Conservation (phyloP, 2,329 filamentous ascomycete species). For the Neopestalotiopsis rosae region DNA sequence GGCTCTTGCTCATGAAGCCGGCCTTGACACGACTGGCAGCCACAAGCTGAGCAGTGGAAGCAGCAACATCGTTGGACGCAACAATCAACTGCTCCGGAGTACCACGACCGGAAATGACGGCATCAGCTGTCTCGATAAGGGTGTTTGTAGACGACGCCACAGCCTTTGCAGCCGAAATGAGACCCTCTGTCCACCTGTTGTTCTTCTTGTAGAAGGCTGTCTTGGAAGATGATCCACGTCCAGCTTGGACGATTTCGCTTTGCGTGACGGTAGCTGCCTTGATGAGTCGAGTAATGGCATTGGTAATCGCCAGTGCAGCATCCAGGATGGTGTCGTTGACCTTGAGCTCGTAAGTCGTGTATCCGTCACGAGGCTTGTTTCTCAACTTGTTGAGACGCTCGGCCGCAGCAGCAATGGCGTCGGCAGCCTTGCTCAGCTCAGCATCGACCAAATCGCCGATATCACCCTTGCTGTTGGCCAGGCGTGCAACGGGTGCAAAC, state of each 20-base stretch:
- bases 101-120: conserved; percentile 89
- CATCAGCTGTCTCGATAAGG: conserved; percentile 96
- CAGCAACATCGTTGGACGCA: conserved; percentile 94
- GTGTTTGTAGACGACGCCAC: conserved; percentile 93
- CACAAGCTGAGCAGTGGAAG: conserved; percentile 94
- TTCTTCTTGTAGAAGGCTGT: conserved; percentile 99
- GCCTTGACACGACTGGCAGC: conserved; percentile 96
- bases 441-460: conserved; percentile 91
- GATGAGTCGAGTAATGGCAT: conserved; percentile 91
- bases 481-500: conserved; percentile 85
- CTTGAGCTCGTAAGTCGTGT: conserved; percentile 93
- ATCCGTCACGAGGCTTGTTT: conserved; percentile 95
- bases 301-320: conserved; percentile 90
- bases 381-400: conserved; percentile 88
- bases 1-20: conserved; percentile 96
- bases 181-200: conserved; percentile 97
- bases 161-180: conserved; percentile 96
- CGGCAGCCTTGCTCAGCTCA: conserved; percentile 90
- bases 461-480: conserved; percentile 80
- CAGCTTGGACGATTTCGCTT: conserved; percentile 94
- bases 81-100: conserved; percentile 97
- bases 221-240: conserved; percentile 82
- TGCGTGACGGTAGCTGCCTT: conserved; percentile 92
- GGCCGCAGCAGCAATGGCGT: conserved; percentile 91
- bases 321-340: conserved; percentile 96